Percentiles rank a stretch among this genome's conserved stretches.
These are phyloP conservation scores for Podospora pseudoanserina DNA, from an alignment of 495 filamentous ascomycete species.

Conservation along the genomic window DNA sequence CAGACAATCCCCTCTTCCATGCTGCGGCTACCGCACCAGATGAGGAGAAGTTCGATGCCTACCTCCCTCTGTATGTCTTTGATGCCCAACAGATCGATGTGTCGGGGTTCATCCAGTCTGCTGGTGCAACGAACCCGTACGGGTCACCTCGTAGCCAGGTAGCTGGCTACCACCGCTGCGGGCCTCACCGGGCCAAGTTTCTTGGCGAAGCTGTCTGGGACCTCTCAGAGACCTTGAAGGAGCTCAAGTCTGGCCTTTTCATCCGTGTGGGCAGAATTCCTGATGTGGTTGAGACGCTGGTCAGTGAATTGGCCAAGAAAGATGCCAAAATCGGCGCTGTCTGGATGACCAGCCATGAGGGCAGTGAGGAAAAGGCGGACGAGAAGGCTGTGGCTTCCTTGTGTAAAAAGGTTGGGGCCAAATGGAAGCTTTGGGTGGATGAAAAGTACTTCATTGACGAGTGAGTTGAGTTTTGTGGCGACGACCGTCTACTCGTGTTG, in stretches of 20 bases:
- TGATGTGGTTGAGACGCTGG: slow-evolving; percentile 51
- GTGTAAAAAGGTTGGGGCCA: slow-evolving; percentile 45
- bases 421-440: slow-evolving; percentile 60
- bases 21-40: slow-evolving; percentile 45
- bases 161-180: slow-evolving; percentile 63
- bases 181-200: slow-evolving; percentile 64
- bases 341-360: slow-evolving; percentile 67
- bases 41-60: slow-evolving; percentile 44
- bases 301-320: slow-evolving; percentile 44
- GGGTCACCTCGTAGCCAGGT: slow-evolving; percentile 54
- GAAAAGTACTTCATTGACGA: slow-evolving; percentile 74
- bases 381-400: slow-evolving; percentile 49
- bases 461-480: slow-evolving; percentile 42
- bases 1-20: slow-evolving; percentile 65
- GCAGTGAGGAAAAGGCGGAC: slow-evolving; percentile 60
- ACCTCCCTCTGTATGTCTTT: slow-evolving; percentile 65
- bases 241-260: slow-evolving; percentile 54
- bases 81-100: slow-evolving; percentile 63
- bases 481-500: background rate
- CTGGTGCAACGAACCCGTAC: slow-evolving; percentile 49
- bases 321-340: slow-evolving; percentile 52
- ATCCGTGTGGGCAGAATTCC: slow-evolving; percentile 58
- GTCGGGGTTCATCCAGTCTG: slow-evolving; percentile 56
- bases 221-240: slow-evolving; percentile 54
- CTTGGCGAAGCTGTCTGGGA: slow-evolving; percentile 65